phyloP scores from a whole-genome alignment of 192 early-diverging fungal species.

The Mortierella antarctica region DNA sequence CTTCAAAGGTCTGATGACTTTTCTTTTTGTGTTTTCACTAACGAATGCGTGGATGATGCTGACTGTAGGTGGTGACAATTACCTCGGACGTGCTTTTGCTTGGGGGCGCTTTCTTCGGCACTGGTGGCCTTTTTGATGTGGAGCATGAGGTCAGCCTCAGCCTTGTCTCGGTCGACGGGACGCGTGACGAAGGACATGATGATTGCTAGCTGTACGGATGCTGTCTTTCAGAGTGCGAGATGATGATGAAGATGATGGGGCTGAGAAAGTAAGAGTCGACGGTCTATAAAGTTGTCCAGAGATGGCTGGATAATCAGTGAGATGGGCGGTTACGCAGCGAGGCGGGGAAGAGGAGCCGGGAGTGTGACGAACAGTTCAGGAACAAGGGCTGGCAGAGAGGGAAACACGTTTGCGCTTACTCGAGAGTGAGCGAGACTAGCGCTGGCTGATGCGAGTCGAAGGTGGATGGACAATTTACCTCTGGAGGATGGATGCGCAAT shows the following conservation, averaged over 20 bases:
- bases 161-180: conserved; percentile 73
- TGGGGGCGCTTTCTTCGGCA: conserved; percentile 91
- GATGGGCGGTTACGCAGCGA: too few species aligned
- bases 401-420: too few species aligned
- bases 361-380: background rate
- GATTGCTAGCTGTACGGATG: background rate
- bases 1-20: background rate
- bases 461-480: too few species aligned
- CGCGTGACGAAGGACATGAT: conserved; percentile 62
- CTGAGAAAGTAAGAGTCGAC: background rate
- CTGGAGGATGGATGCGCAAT: too few species aligned
- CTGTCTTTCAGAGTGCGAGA: background rate
- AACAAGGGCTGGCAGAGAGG: too few species aligned
- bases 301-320: too few species aligned
- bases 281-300: too few species aligned
- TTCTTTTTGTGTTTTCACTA: too few species aligned
- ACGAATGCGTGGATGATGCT: too few species aligned
- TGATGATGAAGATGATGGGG: background rate
- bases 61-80: conserved; percentile 1
- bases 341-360: background rate
- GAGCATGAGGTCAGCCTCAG: conserved; percentile 86
- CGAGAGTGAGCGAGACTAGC: too few species aligned
- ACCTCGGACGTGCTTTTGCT: conserved; percentile 96
- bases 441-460: too few species aligned
- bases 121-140: conserved; percentile 93